Conservation (phyloP, 176 grass and related monocot genomes). For the Oryza meyeriana region DNA sequence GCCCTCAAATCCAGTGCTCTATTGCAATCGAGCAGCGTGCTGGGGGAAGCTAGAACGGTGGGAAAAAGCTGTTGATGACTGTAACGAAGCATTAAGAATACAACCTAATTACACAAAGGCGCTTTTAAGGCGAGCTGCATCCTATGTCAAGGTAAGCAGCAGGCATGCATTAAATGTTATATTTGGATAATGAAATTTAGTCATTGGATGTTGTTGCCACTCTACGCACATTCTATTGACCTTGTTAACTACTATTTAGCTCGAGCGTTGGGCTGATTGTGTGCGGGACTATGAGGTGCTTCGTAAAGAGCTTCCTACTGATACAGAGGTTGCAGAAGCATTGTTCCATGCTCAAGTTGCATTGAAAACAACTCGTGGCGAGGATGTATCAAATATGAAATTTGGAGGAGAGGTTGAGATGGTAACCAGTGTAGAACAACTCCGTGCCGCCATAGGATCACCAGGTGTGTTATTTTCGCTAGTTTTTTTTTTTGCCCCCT, state of each 20-base stretch:
- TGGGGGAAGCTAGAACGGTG: slow-evolving; percentile 80
- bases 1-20: slow-evolving; percentile 74
- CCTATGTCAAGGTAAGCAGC: slow-evolving; percentile 67
- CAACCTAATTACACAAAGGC: slow-evolving; percentile 93
- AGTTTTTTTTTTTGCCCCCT: background rate
- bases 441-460: slow-evolving; percentile 61
- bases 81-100: slow-evolving; percentile 81
- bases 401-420: slow-evolving; percentile 85
- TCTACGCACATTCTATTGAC: slow-evolving; percentile 15
- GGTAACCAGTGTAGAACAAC: slow-evolving; percentile 61
- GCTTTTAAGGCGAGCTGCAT: slow-evolving; percentile 84
- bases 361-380: slow-evolving; percentile 69
- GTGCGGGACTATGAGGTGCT: slow-evolving; percentile 83
- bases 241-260: slow-evolving; percentile 46
- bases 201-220: background rate
- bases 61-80: slow-evolving; percentile 85
- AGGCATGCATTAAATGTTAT: background rate
- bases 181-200: background rate
- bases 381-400: slow-evolving; percentile 94
- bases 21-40: slow-evolving; percentile 95
- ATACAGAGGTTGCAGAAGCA: slow-evolving; percentile 69
- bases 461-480: slow-evolving; percentile 48
- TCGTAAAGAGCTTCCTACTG: slow-evolving; percentile 67
- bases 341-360: slow-evolving; percentile 82
- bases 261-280: slow-evolving; percentile 74